Evolutionary conservation across 176 grass and related monocot species (phyloP), one percentile per base, ranked within the genome.

Genomic region (Musa troglodytarum): DNA sequence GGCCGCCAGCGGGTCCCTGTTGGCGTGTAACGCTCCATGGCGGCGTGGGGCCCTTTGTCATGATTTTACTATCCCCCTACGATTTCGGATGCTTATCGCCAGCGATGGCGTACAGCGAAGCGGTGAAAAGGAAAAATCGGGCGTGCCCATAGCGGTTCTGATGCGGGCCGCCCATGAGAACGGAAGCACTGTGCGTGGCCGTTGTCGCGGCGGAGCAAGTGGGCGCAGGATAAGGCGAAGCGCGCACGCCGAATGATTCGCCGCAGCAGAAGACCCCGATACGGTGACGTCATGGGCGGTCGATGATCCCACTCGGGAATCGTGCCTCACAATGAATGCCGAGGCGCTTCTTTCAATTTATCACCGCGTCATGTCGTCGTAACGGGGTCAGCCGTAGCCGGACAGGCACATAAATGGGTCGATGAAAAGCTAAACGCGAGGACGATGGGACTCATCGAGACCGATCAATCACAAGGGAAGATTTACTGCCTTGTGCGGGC

Each of bases 131-230:
- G 16, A 13, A 65, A 10, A 10, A 13, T 2, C 12, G 2, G 63
- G 63, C 63, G 20, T 65, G 63, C 9, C 0, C 2, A 23, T 28
- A 65, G 63, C 62, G 15, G 16, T 62, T n/a, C 8, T 1, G 58
- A 28, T 28, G 26, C 26, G 26, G 26, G 26, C 26, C 26, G 26
- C 26, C 1, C 26, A 28, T 28, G 26, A 62, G n/a, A 1, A 8
- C 0, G 19, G 58, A 8, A n/a, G 15, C 34, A n/a, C 17, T 15
- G 58, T 19, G 58, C 21, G 21, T 8, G 6, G 22, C 10, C n/a
- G 62, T 16, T 26, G 62, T 65, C 62, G 62, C 62, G 62, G 62
- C 62, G 62, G 62, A 65, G 62, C n/a, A 65, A 65, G 20, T 23
- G 11, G 7, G 62, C 1, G 8, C 22, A 13, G 62, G 62, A 25